Base-by-base conservation (phyloP, 2,329 filamentous ascomycete genomes). In the Byssothecium circinans region DNA sequence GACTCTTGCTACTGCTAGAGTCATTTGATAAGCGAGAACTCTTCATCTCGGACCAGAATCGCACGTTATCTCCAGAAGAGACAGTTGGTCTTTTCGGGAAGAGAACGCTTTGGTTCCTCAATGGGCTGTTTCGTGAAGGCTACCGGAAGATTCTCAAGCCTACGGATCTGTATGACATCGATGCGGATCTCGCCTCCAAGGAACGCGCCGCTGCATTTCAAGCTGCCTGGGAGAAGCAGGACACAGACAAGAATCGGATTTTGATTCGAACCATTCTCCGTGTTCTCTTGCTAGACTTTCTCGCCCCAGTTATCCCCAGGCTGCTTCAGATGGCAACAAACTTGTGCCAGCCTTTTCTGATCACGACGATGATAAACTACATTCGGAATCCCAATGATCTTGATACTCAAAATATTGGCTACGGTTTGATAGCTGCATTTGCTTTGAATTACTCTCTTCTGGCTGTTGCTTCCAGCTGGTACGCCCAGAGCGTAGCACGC, bases 91-190 rank as follows among this genome's bases (percentile, higher is more conserved):
- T 74, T 6, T 69, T 70, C 43, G 64, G 62, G 5, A 57, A 71
- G n/a, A 56, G 65, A 8, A 45, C 69, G 1, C 73, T 71, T 49
- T 61, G 60, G 37, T 73, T 68, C 63, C 50, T 75, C 29, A 70
- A 71, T 48, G 44, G 51, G 14, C 56, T 74, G 2, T 70, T 74
- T 45, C 30, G 48, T 35, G 43, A 52, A 20, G 55, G 57, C 22
- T 65, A 63, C 40, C 47, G 45, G 6, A 61, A 59, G 27, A 54
- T 63, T 20, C 44, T 66, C 10, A 58, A 55, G 17, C 62, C 62
- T 2, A 33, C 43, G 4, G 62, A 65, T 38, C 50, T 64, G 5
- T 52, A 55, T 35, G 52, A 51, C 19, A 56, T 63, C 25, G 61
- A 65, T 44, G 46, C 54, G n/a, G 61, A 63, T 38, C 52, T 66